Base-by-base conservation (phyloP, 306 rosid species). In the Astragalus membranaceus region DNA sequence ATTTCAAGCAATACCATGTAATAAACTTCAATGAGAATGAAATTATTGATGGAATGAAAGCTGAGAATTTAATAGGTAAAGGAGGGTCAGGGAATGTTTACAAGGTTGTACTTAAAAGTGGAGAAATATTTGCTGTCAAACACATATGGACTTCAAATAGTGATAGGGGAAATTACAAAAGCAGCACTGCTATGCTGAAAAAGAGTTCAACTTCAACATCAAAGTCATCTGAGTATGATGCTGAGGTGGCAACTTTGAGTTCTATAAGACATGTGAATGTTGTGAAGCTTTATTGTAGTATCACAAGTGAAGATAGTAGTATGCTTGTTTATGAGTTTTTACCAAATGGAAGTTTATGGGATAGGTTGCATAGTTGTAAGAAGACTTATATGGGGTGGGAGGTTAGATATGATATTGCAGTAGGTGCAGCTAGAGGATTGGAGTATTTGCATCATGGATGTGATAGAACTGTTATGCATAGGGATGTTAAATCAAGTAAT, bases 11-110 rank as follows among this genome's bases (percentile, higher is more conserved):
- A 8, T 92, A 86, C 75, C 96, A 74, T 29, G n/a, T 82, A 49
- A 17, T 92, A 2, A 80, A 77, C 84, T 85, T 92, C 81, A 78
- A 85, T 7, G 95, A 92, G 75, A 80, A 69, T 17, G 98, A 89
- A 52, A 74, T 92, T 17, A 64, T 88, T 35, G 80, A 88, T 6
- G 84, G 88, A 8, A 55, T 92, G 61, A 86, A 79, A 76, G 66
- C 78, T 7, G 89, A 85, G 74, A 92, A 86, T 37, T 54, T 88
- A 77, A 88, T 92, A 17, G 98, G 96, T 1, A 89, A 80, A 71
- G 98, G 98, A 60, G 98, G 98, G 60, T 92, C 98, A 3, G 98
- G 98, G 52, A 85, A 82, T 70, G 98, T 92, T 39, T 92, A 92
- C 84, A 86, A 77, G 69, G 96, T 64, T 5, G 72, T 58, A 4